Evolutionary conservation across 331 rosid genomes (phyloP).

Genomic region (Spiraea crenata): DNA sequence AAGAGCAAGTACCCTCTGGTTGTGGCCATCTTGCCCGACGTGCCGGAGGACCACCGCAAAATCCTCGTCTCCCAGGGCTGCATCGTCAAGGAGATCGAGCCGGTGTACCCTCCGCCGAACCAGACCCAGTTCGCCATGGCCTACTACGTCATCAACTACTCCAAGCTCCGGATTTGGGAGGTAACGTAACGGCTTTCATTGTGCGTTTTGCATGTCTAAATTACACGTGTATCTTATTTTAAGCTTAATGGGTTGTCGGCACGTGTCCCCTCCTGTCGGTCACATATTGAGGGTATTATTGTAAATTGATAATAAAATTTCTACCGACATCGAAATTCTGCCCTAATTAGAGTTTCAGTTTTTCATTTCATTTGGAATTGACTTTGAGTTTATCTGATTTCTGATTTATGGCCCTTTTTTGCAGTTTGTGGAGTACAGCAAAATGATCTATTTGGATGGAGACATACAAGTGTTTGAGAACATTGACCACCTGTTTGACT

Average conservation of each 20-base stretch:
- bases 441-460: constrained; percentile 85
- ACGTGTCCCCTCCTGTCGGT: background rate
- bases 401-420: background rate
- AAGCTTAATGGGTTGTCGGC: background rate
- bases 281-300: background rate
- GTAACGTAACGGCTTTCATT: constrained; percentile 18
- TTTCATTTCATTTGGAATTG: too few relatives aligned
- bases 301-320: background rate
- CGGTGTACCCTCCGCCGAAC: constrained; percentile 60
- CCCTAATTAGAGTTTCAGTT: too few relatives aligned
- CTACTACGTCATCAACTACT: constrained; percentile 83
- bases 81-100: constrained; percentile 57
- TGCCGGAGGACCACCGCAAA: constrained; percentile 65
- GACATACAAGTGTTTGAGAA: constrained; percentile 77
- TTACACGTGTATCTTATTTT: constrained; percentile 5
- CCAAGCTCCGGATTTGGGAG: constrained; percentile 88
- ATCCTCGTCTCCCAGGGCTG: constrained; percentile 65
- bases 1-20: constrained; percentile 60
- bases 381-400: background rate
- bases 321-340: too few relatives aligned
- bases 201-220: background rate
- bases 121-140: constrained; percentile 80
- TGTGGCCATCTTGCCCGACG: constrained; percentile 73
- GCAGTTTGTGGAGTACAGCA: constrained; percentile 78
- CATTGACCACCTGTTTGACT: constrained; percentile 66